Evolutionary conservation across 345 rosid species (phyloP).

Genomic region (Balakata baccata): DNA sequence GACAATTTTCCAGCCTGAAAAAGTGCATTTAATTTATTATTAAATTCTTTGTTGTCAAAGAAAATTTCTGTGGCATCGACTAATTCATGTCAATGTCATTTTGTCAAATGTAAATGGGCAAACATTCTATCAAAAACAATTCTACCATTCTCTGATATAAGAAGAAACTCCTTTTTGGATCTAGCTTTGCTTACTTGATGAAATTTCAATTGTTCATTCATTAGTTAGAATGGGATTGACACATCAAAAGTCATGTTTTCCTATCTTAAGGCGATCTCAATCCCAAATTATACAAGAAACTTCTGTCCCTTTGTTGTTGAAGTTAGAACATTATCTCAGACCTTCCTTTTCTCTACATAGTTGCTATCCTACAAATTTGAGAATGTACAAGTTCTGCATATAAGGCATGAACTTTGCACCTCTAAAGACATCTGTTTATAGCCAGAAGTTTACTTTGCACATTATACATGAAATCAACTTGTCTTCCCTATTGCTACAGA

Average conservation of each 20-base stretch:
- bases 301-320: not conserved
- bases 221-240: not conserved
- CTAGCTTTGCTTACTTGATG: not conserved
- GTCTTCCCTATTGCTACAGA: not conserved
- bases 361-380: no score
- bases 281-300: not conserved
- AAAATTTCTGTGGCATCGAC: not conserved
- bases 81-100: not conserved
- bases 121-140: not conserved
- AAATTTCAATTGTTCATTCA: not conserved
- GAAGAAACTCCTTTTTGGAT: not conserved
- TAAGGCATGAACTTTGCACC: not conserved
- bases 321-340: no score
- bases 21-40: not conserved
- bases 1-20: conserved; percentile 63
- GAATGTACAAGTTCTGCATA: no score
- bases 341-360: not conserved
- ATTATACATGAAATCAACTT: not conserved
- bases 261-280: not conserved
- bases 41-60: not conserved
- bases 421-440: not conserved
- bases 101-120: not conserved
- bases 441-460: not conserved
- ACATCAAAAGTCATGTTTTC: not conserved
- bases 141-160: not conserved